These are phyloP conservation scores for Petunia secreta DNA, from an alignment of 257 asterid genomes.

Conservation along the genomic window DNA sequence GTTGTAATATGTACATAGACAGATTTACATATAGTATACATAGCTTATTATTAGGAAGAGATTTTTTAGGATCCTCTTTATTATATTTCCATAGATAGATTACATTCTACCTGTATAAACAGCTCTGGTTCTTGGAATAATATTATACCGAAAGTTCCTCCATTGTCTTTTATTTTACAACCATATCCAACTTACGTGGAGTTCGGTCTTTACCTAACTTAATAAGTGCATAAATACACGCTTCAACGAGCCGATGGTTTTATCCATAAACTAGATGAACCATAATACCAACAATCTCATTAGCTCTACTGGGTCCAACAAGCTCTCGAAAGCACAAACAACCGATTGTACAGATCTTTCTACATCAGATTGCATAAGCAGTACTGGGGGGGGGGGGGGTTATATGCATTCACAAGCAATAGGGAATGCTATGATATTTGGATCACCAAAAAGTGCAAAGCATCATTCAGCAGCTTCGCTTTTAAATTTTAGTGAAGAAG, in stretches of 20 bases:
- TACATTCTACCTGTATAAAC: too few relatives aligned
- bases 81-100: too few relatives aligned
- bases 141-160: too few relatives aligned
- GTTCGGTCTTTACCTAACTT: conserved; percentile 83
- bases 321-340: conserved; percentile 71
- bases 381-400: conserved; percentile 47
- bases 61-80: too few relatives aligned
- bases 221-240: conserved; percentile 69
- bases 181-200: conserved; percentile 84
- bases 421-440: conserved; percentile 54
- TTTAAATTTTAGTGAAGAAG: conserved; percentile 57
- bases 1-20: too few relatives aligned
- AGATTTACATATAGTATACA: too few relatives aligned
- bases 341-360: conserved; percentile 65
- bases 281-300: conserved; percentile 62
- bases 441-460: conserved; percentile 53
- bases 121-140: too few relatives aligned
- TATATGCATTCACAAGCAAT: conserved; percentile 56
- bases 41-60: too few relatives aligned
- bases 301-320: conserved; percentile 61
- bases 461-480: conserved; percentile 72
- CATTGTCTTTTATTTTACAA: background rate
- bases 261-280: conserved; percentile 67
- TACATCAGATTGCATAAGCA: conserved; percentile 60
- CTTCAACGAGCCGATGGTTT: conserved; percentile 69